A percentile compares a stretch with the other conserved stretches of the same genome.
phyloP scores from a whole-genome alignment of 257 asterid species.

The Solanum rostratum region DNA sequence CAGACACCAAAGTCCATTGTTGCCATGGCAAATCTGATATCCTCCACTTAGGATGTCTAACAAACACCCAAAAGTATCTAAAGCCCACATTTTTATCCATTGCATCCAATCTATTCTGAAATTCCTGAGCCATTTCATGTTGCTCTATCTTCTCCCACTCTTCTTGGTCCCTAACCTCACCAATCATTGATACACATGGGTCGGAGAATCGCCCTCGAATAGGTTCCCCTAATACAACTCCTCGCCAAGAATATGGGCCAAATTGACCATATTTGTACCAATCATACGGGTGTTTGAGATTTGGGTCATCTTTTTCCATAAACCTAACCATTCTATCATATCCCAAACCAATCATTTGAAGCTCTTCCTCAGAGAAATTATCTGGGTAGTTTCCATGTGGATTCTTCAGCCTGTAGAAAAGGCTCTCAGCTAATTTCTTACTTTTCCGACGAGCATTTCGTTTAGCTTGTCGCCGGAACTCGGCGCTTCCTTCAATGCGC shows the following conservation, averaged over 20 bases:
- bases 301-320: constrained; percentile 89
- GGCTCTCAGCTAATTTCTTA: constrained; percentile 57
- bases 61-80: constrained; percentile 81
- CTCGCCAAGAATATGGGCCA: constrained; percentile 98
- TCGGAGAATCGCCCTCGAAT: constrained; percentile 67
- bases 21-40: constrained; percentile 79
- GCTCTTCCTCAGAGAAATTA: constrained; percentile 73
- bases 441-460: constrained; percentile 59
- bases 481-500: constrained; percentile 70
- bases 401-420: constrained; percentile 71
- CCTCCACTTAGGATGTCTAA: constrained; percentile 92
- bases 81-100: constrained; percentile 43
- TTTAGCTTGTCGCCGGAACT: constrained; percentile 59
- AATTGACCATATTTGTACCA: constrained; percentile 95
- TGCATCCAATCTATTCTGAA: constrained; percentile 41
- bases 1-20: constrained; percentile 91
- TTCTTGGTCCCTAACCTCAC: constrained; percentile 68
- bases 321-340: constrained; percentile 87
- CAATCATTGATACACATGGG: constrained; percentile 71
- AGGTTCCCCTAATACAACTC: constrained; percentile 89
- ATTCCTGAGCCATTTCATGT: constrained; percentile 69
- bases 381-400: constrained; percentile 78
- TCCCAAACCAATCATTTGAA: constrained; percentile 93
- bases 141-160: constrained; percentile 97
- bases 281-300: constrained; percentile 83